Evolutionary conservation across 2,329 filamentous ascomycete species (phyloP).

Genomic region (Arthrobotrys iridis): DNA sequence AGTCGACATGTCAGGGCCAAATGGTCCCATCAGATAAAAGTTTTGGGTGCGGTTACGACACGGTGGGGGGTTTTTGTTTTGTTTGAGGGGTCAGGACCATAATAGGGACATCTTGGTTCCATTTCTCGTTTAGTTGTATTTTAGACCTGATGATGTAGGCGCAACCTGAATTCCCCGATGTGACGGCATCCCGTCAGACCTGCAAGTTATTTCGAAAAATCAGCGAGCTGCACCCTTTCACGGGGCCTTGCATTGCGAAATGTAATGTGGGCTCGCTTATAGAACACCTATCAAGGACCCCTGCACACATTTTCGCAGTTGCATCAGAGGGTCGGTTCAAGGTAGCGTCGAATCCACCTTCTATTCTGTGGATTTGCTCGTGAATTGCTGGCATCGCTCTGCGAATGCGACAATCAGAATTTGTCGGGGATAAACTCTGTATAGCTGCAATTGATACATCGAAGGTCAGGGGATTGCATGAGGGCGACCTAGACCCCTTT

Average conservation of each 20-base stretch:
- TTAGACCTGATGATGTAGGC: background rate
- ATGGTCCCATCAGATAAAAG: conserved; percentile 18
- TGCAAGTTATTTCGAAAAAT: background rate
- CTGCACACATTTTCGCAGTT: no score
- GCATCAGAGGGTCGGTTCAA: no score
- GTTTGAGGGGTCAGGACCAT: background rate
- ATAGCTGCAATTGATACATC: no score
- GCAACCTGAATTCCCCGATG: conserved; percentile 39
- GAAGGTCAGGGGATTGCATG: no score
- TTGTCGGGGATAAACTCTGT: no score
- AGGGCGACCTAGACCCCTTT: no score
- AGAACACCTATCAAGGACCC: background rate
- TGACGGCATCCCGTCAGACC: conserved; percentile 16
- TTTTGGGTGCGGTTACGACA: background rate
- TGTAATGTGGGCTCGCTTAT: background rate
- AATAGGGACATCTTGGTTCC: background rate
- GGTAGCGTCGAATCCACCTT: no score
- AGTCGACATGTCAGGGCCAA: background rate
- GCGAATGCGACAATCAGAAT: no score
- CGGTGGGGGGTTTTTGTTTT: conserved; percentile 9
- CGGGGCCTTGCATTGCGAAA: background rate
- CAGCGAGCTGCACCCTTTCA: background rate
- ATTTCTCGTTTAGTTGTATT: background rate
- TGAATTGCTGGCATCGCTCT: no score
- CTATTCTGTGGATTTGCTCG: no score